Evolutionary conservation across 768 basidiomycete genomes (phyloP), one percentile per base, ranked within the genome.

Genomic region (Hericium coralloides): DNA sequence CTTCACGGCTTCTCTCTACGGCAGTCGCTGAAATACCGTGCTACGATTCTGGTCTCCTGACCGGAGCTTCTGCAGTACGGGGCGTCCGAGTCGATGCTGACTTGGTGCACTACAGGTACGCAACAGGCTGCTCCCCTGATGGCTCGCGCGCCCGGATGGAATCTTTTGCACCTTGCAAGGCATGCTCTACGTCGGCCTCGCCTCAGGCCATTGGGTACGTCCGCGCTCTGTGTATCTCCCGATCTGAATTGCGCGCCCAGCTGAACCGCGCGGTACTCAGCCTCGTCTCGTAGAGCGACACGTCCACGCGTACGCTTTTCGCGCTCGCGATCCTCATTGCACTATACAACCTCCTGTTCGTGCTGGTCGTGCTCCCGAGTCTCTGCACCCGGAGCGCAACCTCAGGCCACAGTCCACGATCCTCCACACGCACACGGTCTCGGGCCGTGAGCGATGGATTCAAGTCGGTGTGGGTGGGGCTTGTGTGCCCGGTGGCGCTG

Each of bases 131-230:
- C 38, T 58, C 62, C 20, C 52, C 57, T 15, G 62, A 61, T 49
- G 62, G 60, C 22, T 61, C 62, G 4, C 60, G 62, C 38, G 54
- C 62, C 26, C 58, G 60, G 55, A 8, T 31, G 6, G 4, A 31
- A 63, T 63, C 8, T 63, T 63, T 50, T 54, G 57, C 15, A 63
- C 55, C 1, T 55, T 63, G 51, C 62, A 63, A 36, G 62, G 60
- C 8, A 63, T 63, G 60, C 55, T 63, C 23, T 61, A 63, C 36
- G 61, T 63, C n/a, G 62, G 62, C 37, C 55, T 63, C 47, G 59
- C 62, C 25, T 50, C 55, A 8, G 60, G 60, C 12, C 62, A 60
- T 9, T 63, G 62, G 62, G 62, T 63, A 38, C 20, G 15, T 45
- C 20, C 15, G 8, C 43, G 3, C n/a, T 51, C 52, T n/a, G 25